These are phyloP conservation scores for Pichia pseudocactophila DNA, from an alignment of 805 yeast genomes.

Conservation along the genomic window DNA sequence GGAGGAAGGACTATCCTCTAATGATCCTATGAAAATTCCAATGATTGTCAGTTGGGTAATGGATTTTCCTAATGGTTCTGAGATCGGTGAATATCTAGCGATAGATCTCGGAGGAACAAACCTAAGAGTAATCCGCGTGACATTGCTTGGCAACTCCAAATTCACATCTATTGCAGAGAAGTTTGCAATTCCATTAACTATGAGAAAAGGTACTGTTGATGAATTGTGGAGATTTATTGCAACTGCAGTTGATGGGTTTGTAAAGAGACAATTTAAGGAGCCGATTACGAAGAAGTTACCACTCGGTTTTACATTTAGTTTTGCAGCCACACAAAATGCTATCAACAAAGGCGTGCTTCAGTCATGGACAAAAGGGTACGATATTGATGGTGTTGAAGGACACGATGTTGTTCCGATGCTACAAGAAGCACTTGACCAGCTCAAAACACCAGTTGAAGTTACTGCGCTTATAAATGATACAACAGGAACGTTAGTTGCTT, in stretches of 20 bases:
- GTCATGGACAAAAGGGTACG: constrained; percentile 97
- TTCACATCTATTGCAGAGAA: constrained; percentile 85
- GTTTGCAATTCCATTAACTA: constrained; percentile 63
- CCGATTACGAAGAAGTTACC: constrained; percentile 51
- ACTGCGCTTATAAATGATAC: constrained; percentile 94
- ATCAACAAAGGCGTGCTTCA: constrained; percentile 83
- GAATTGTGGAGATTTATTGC: constrained; percentile 85
- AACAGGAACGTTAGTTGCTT: constrained; percentile 93
- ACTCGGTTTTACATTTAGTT: constrained; percentile 91
- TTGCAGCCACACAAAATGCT: constrained; percentile 76
- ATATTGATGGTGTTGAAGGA: constrained; percentile 89
- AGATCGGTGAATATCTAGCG: constrained; percentile 83
- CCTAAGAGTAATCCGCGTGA: constrained; percentile 83
- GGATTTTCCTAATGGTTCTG: constrained; percentile 88
- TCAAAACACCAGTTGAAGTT: constrained; percentile 69
- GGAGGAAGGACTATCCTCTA: constrained; percentile 65
- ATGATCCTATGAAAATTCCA: constrained; percentile 75
- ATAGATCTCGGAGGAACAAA: constrained; percentile 97
- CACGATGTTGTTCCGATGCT: constrained; percentile 89
- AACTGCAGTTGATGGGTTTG: constrained; percentile 61
- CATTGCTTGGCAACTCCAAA: constrained; percentile 70
- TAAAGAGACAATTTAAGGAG: constrained; percentile 51
- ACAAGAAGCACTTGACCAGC: constrained; percentile 59
- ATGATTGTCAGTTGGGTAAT: constrained; percentile 97
- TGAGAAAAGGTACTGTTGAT: constrained; percentile 73